Base-by-base conservation (phyloP, 2,329 filamentous ascomycete genomes). In the Claviceps sp. region DNA sequence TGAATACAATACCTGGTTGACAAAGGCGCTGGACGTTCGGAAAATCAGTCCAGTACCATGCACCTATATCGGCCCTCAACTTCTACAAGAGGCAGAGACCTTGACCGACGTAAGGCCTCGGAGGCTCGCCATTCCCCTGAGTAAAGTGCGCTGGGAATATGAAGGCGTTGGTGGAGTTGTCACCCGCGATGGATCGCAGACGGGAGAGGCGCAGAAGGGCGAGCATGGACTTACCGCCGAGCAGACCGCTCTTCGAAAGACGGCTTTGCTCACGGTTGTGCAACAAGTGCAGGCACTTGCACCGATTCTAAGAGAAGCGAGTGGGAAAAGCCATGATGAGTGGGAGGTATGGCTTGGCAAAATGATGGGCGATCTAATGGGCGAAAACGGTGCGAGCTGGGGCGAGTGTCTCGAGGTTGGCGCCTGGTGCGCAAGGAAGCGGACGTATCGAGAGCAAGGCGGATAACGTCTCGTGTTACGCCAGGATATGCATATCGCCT, bases 261-360 rank as follows among this genome's bases (percentile, higher is more conserved):
- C 87, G 11, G 88, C 89, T n/a, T 75, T 95, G 52, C 70, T 86
- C 62, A 88, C 85, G 2, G 81, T 90, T 5, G 79, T 94, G 50
- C 85, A 90, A 63, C 79, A 88, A 75, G 87, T 95, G 50, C 87
- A 93, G 64, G 85, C 84, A 56, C 71, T 96, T 60, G 90, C 96
- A 67, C 87, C 88, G 5, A 70, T 93, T 53, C 71, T 96, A 58
- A 80, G 86, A 59, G 86, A 95, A 60, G 80, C 82, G 45, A 94
- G 86, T 61, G 86, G 85, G 14, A 95, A 95, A 73, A 88, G 85
- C 60, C 81, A 86, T 62, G 88, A 95, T 59, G 90, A 96, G 69
- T 96, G 89, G 89, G 86, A 94, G 65, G 75, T 81, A 43, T 96
- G 90, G 90, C 81, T 86, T 69, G 82, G 83, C 42, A 87, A 84